These are phyloP conservation scores for Rhizophagus sp. DNA, from an alignment of 192 early-diverging fungal genomes.

Conservation along the genomic window DNA sequence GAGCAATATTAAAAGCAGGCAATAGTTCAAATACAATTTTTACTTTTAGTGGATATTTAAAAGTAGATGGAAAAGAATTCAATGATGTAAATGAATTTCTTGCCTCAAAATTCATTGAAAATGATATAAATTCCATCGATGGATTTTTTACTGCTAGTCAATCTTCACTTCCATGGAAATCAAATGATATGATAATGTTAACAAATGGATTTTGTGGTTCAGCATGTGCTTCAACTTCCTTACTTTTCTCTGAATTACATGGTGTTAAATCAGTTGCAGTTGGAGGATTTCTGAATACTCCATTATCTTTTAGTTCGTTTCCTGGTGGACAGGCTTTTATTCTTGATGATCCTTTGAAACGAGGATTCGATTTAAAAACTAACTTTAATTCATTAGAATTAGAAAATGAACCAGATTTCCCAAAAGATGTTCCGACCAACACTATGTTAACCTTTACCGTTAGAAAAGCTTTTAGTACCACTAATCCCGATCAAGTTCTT, in stretches of 20 bases:
- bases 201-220: slow-evolving; percentile 46
- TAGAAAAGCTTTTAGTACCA: slow-evolving; percentile 2
- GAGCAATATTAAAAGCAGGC: slow-evolving; percentile 30
- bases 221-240: slow-evolving; percentile 39
- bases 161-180: slow-evolving; percentile 38
- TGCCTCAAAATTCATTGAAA: neutral
- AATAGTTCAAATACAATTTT: slow-evolving; percentile 12
- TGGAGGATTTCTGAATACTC: slow-evolving; percentile 36
- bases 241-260: slow-evolving; percentile 37
- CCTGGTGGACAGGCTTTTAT: slow-evolving; percentile 28
- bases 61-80: slow-evolving; percentile 9
- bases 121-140: neutral
- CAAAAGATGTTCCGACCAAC: neutral
- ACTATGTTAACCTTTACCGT: neutral
- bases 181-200: slow-evolving; percentile 38
- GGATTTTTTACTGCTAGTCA: neutral
- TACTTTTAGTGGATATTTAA: slow-evolving; percentile 34
- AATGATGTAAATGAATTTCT: neutral
- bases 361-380: neutral
- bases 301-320: slow-evolving; percentile 41
- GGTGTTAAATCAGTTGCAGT: slow-evolving; percentile 40
- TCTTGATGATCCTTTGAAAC: neutral
- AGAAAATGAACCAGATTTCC: neutral
- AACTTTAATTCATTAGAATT: neutral
- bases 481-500: neutral